Conservation (phyloP, 225 moss, liverwort and hornwort genomes). For the Rhytidiadelphus loreus region DNA sequence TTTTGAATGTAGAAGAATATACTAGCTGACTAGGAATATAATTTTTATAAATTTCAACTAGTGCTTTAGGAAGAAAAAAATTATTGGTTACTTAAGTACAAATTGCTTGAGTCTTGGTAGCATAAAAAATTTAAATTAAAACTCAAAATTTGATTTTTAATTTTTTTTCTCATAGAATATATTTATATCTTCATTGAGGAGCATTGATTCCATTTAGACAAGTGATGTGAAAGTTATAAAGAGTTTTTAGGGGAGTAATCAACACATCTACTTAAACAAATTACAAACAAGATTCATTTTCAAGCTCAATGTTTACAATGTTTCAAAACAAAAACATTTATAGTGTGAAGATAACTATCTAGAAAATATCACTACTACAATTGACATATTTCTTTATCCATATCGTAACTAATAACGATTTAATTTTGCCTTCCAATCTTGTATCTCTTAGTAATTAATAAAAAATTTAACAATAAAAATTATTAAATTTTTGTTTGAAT, state of each 20-base stretch:
- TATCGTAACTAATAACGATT: too few relatives aligned
- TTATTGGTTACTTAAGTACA: too few relatives aligned
- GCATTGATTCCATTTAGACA: not conserved
- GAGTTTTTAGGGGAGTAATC: not conserved
- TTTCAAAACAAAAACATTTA: not conserved
- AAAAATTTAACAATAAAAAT: too few relatives aligned
- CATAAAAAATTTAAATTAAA: not conserved
- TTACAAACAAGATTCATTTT: not conserved
- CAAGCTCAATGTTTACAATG: not conserved
- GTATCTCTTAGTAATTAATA: too few relatives aligned
- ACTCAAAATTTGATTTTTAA: too few relatives aligned
- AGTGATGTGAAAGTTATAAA: not conserved
- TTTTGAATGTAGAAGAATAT: not conserved
- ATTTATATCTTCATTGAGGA: too few relatives aligned
- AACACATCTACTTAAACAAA: too few relatives aligned
- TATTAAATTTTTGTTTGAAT: too few relatives aligned
- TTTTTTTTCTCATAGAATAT: rapidly evolving
- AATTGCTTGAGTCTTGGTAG: not conserved
- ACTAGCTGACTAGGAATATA: not conserved
- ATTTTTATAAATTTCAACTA: not conserved
- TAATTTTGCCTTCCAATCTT: too few relatives aligned
- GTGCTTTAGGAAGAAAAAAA: rapidly evolving
- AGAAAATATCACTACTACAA: not conserved
- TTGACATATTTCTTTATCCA: not conserved
- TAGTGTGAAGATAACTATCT: too few relatives aligned